Conservation (phyloP, 83 land plant species). For the Diphasiastrum complanatum region DNA sequence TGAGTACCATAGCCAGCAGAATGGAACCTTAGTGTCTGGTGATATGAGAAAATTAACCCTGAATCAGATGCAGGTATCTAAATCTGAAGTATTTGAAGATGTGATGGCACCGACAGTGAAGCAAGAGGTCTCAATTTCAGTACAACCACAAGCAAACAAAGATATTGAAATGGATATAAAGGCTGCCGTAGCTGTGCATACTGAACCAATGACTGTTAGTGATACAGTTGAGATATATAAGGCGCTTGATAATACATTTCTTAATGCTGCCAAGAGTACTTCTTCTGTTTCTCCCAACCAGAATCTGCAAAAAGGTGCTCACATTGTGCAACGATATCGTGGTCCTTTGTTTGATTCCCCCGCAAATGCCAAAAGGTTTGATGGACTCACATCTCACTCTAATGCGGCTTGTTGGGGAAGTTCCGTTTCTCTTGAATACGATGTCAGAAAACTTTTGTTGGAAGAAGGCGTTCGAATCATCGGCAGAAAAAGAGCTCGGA, state of each 20-base stretch:
- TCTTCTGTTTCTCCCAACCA: conserved; percentile 17
- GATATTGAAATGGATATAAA: too few species aligned
- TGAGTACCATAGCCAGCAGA: too few species aligned
- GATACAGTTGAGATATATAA: not conserved
- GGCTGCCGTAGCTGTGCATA: too few species aligned
- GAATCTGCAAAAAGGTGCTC: conserved; percentile 41
- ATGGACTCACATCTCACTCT: conserved; percentile 39
- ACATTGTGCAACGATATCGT: conserved; percentile 60
- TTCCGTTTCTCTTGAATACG: conserved; percentile 65
- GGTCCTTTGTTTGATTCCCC: conserved; percentile 97
- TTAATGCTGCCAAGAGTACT: conserved; percentile 2
- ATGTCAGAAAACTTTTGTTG: conserved; percentile 64
- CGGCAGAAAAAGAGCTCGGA: conserved; percentile 64
- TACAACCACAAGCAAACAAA: too few species aligned
- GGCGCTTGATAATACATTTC: not conserved
- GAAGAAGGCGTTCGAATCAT: conserved; percentile 73
- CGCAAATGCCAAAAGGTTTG: conserved; percentile 60
- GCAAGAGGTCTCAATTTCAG: too few species aligned
- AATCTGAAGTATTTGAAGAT: too few species aligned
- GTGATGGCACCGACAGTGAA: too few species aligned
- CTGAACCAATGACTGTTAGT: too few species aligned
- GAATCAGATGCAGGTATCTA: too few species aligned
- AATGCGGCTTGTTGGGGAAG: conserved; percentile 30
- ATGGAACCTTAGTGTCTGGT: too few species aligned
- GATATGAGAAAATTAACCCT: too few species aligned